Base-by-base conservation (phyloP, 441 rosid species). In the Melastoma candidum region DNA sequence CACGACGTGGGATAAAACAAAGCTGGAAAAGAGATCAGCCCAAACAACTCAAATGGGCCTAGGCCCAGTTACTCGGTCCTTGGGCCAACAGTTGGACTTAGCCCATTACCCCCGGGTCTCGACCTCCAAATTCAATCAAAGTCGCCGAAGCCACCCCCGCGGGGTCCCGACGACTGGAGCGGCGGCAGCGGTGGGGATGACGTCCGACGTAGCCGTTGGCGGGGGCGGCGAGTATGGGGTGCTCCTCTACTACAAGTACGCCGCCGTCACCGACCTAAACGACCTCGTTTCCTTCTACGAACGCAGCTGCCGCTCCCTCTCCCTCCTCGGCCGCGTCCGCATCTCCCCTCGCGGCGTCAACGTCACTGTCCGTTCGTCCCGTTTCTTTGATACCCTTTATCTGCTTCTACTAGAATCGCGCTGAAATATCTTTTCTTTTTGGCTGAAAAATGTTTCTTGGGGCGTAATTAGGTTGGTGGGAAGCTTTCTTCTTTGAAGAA, bases 321-420 rank as follows among this genome's bases (percentile, higher is more conserved):
- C 72, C 48, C 80, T 92, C 45, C 84, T 85, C 51, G 96, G 98
- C 63, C 90, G 95, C 9, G 85, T 85, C 63, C 88, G 96, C 32
- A 66, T 92, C 74, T 86, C 95, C 45, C 47, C 82, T 49, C 62
- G 74, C n/a, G 95, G 96, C 62, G 95, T 92, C 68, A 92, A 85
- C 29, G 87, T 80, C 68, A 83, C 87, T 24, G 92, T 80, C 67
- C 26, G 57, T 57, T 22, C 22, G 39, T 13, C 26, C 3, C 44
- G n/a, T 11, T 47, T 3, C 27, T 45, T 53, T 13, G 39, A 26
- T 13, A 11, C 5, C 39, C 12, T 27, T n/a, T 48, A 14, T 26
- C 41, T 11, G 1, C 26, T 27, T 46, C 10, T 36, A 22, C 29
- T 12, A 7, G 25, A 29, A 13, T 6, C 39, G 10, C 27, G 1